phyloP scores from a whole-genome alignment of 441 rosid genomes.

The Flueggea neowawraea region DNA sequence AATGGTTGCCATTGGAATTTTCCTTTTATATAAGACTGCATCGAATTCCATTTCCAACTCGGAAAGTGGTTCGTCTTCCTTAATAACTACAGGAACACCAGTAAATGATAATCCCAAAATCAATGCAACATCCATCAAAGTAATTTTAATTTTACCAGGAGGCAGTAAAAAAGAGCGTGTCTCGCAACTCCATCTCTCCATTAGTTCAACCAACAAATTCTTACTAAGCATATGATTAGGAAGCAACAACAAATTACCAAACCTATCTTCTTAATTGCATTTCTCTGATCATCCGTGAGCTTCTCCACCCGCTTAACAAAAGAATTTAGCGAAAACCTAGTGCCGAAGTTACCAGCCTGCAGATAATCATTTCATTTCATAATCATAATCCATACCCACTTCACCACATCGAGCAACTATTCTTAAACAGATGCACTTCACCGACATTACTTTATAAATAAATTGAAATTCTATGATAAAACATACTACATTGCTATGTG shows the following conservation, averaged over 20 bases:
- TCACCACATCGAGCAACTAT: too few species aligned
- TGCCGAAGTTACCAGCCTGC: conserved; percentile 36
- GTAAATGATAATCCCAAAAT: conserved; percentile 28
- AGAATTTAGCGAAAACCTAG: conserved; percentile 38
- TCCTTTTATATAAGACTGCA: conserved; percentile 31
- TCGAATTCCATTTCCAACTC: conserved; percentile 34
- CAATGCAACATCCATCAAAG: conserved; percentile 33
- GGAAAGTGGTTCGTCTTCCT: conserved; percentile 28
- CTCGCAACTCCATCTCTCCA: conserved; percentile 34
- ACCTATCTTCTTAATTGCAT: conserved; percentile 24
- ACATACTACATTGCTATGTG: too few species aligned
- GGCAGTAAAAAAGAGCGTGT: conserved; percentile 22
- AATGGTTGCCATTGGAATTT: conserved; percentile 26
- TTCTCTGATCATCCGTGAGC: conserved; percentile 24
- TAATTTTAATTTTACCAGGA: conserved; percentile 21
- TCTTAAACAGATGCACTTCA: too few species aligned
- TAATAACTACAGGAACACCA: conserved; percentile 28
- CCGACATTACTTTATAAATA: too few species aligned
- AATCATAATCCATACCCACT: too few species aligned
- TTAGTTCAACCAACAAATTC: conserved; percentile 33
- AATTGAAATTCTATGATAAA: too few species aligned
- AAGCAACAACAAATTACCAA: conserved; percentile 32
- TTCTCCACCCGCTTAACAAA: conserved; percentile 34
- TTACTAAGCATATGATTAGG: conserved; percentile 36
- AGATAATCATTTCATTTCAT: background rate